Evolutionary conservation across 495 filamentous ascomycete genomes (phyloP).

Genomic region (Lasiosphaeria hispida): DNA sequence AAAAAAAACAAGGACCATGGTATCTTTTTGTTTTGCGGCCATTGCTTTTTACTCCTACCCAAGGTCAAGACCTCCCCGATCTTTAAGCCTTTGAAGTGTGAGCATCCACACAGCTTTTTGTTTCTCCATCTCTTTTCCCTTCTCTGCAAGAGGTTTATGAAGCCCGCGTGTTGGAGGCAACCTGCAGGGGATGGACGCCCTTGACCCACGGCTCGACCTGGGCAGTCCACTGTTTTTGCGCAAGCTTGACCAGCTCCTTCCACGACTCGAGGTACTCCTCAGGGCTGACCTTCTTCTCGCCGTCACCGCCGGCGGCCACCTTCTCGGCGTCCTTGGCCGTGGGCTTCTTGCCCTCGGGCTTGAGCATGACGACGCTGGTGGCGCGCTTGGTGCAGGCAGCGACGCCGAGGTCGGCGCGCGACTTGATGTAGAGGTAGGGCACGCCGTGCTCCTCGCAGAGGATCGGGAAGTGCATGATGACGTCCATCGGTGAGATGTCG

Average conservation of each 20-base stretch:
- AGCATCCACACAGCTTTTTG: neutral
- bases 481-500: conserved; percentile 96
- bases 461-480: conserved; percentile 94
- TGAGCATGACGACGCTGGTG: conserved; percentile 90
- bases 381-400: conserved; percentile 91
- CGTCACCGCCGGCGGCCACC: conserved; percentile 46
- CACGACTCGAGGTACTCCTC: conserved; percentile 73
- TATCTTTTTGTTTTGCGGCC: too few relatives aligned
- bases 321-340: conserved; percentile 36
- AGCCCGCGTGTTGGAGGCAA: conserved; percentile 9
- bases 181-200: conserved; percentile 30
- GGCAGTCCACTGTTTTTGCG: conserved; percentile 60
- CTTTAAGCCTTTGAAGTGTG: neutral
- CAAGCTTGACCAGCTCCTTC: conserved; percentile 68
- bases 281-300: conserved; percentile 47
- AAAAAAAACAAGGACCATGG: too few relatives aligned
- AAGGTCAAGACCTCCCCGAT: too few relatives aligned
- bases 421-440: conserved; percentile 87
- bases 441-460: conserved; percentile 96
- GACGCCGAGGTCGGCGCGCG: conserved; percentile 84
- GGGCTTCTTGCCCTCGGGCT: conserved; percentile 57
- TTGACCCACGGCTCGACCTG: conserved; percentile 36
- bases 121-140: neutral
- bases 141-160: conserved; percentile 3
- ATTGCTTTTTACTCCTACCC: too few relatives aligned